Evolutionary conservation across 2,329 filamentous ascomycete species (phyloP).

Genomic region (Orbilia blumenaviensis): DNA sequence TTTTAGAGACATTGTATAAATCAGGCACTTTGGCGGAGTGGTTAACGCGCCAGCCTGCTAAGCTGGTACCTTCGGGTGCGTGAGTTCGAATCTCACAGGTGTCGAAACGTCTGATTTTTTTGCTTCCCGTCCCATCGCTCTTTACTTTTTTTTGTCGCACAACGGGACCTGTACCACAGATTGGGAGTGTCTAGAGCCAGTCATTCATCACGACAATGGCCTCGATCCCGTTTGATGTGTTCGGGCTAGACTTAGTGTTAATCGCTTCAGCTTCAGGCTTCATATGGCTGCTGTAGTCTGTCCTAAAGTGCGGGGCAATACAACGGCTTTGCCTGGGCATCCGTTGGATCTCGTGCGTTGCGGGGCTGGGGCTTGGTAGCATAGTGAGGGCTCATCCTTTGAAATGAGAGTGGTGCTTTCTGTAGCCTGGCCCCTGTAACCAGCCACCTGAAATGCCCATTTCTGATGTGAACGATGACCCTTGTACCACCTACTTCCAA

Average conservation of each 20-base stretch:
- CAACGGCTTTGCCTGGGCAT: too few species aligned
- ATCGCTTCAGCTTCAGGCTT: neutral
- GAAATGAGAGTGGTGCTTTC: neutral
- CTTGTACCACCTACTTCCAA: neutral
- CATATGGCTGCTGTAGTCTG: too few species aligned
- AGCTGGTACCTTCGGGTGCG: slow-evolving; percentile 53
- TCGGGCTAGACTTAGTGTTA: too few species aligned
- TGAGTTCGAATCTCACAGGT: slow-evolving; percentile 54
- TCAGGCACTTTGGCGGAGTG: slow-evolving; percentile 51
- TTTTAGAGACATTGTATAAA: neutral
- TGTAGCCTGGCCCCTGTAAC: neutral
- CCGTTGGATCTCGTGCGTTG: neutral
- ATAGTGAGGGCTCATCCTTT: neutral
- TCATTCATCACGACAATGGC: neutral
- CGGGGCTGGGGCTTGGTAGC: neutral
- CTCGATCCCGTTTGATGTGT: too few species aligned
- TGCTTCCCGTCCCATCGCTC: neutral
- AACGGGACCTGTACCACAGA: too few species aligned
- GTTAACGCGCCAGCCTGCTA: slow-evolving; percentile 53
- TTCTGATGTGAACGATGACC: neutral
- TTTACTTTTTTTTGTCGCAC: neutral
- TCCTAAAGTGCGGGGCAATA: too few species aligned
- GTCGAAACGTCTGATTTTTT: slow-evolving; percentile 31
- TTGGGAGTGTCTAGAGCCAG: too few species aligned
- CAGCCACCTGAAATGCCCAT: neutral